Conservation (phyloP, 192 early-diverging fungal genomes). For the Podila minutissima region DNA sequence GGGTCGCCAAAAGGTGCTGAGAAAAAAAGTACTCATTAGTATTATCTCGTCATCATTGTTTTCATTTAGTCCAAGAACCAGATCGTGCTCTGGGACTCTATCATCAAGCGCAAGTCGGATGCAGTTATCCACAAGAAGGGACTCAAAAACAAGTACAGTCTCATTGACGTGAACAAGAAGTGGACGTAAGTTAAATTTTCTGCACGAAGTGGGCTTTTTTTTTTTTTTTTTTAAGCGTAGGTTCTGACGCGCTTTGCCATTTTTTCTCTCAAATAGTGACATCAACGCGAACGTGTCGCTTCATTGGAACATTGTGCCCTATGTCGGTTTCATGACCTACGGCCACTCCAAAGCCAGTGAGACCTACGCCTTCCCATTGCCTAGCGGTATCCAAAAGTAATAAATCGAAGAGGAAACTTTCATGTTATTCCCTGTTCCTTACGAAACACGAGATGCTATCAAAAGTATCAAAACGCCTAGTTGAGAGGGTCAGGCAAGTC, state of each 20-base stretch:
- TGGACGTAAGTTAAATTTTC: slow-evolving; percentile 63
- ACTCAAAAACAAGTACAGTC: slow-evolving; percentile 72
- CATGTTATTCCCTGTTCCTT: not conserved
- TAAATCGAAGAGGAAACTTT: not conserved
- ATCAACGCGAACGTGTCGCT: slow-evolving; percentile 76
- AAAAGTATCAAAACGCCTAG: too few relatives aligned
- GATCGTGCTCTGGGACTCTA: slow-evolving; percentile 85
- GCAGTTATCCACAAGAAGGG: slow-evolving; percentile 66
- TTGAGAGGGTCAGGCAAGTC: too few relatives aligned
- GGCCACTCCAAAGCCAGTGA: slow-evolving; percentile 46
- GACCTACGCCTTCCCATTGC: slow-evolving; percentile 43
- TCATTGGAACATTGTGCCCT: slow-evolving; percentile 85
- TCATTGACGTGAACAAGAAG: slow-evolving; percentile 74
- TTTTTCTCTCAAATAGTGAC: slow-evolving; percentile 52
- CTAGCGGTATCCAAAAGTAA: slow-evolving; percentile 47
- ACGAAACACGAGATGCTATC: too few relatives aligned
- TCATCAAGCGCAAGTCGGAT: slow-evolving; percentile 74
- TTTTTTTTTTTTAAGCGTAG: slow-evolving; percentile 10
- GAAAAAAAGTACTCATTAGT: not conserved
- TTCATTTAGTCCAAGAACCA: slow-evolving; percentile 70
- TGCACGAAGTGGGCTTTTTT: too few relatives aligned
- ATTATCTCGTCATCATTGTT: not conserved
- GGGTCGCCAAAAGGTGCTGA: not conserved
- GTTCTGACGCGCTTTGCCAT: not conserved
- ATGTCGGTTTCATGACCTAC: slow-evolving; percentile 74